A percentile compares a stretch with the other conserved stretches of the same genome.
Conservation (phyloP, 2,329 filamentous ascomycete species). For the Exophiala dermatitidis region DNA sequence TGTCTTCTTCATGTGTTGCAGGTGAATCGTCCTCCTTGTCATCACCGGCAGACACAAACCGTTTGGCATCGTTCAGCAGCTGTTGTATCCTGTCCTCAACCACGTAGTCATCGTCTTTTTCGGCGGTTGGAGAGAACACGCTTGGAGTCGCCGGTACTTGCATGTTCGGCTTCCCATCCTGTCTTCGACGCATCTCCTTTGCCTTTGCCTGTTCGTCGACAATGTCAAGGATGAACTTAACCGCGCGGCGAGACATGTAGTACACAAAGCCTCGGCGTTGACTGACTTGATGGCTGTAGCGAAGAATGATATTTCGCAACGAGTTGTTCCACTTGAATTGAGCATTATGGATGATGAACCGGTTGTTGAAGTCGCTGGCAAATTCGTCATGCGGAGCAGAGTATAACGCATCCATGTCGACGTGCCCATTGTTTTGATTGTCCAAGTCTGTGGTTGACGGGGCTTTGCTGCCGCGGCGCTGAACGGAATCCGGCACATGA, state of each 20-base stretch:
- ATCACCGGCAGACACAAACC: conserved; percentile 69
- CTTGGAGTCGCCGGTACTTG: conserved; percentile 15
- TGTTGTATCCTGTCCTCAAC: conserved; percentile 81
- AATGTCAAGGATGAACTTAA: conserved; percentile 97
- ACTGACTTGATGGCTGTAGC: conserved; percentile 95
- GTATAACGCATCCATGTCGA: conserved; percentile 51
- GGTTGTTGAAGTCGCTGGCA: conserved; percentile 92
- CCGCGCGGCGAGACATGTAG: conserved; percentile 88
- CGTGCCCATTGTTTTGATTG: conserved; percentile 45
- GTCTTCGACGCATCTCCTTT: conserved; percentile 40
- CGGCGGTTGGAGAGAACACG: conserved; percentile 33
- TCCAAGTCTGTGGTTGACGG: conserved; percentile 32
- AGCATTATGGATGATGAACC: conserved; percentile 95
- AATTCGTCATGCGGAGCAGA: conserved; percentile 69
- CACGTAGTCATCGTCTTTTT: conserved; percentile 56
- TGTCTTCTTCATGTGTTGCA: conserved; percentile 28
- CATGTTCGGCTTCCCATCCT: conserved; percentile 10
- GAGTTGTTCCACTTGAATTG: conserved; percentile 99
- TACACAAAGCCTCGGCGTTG: conserved; percentile 95
- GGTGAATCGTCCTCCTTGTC: conserved; percentile 31
- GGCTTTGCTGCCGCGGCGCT: conserved; percentile 28
- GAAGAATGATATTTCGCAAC: conserved; percentile 87
- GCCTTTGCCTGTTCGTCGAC: conserved; percentile 85
- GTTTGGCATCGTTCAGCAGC: conserved; percentile 74
- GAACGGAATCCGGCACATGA: conserved; percentile 7